These are phyloP conservation scores for Linum tenue DNA, from an alignment of 345 rosid genomes.

Conservation along the genomic window DNA sequence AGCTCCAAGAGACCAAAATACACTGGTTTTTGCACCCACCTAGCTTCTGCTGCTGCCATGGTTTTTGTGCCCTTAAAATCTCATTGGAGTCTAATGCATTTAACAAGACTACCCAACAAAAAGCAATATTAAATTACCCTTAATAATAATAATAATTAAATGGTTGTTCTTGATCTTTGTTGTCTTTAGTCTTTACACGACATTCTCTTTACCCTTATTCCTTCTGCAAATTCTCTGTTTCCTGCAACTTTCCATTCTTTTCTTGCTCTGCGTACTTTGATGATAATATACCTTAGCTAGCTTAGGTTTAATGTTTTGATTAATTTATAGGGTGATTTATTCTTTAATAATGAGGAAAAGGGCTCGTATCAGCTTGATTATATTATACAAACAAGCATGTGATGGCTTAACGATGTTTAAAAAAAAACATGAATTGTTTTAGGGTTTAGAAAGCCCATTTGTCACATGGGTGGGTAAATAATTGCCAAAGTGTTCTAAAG, in stretches of 20 bases:
- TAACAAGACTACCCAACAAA: no score
- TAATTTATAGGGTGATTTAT: conserved; percentile 13
- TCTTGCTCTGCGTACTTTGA: conserved; percentile 11
- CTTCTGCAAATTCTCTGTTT: conserved; percentile 9
- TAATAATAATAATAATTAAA: background rate
- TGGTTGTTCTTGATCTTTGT: background rate
- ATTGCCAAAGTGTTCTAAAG: no score
- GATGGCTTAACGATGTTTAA: background rate
- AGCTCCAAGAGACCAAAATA: no score
- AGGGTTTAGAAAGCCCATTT: background rate
- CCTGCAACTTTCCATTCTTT: conserved; percentile 24
- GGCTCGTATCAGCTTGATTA: no score
- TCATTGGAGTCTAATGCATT: no score
- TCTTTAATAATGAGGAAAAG: background rate
- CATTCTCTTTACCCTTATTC: background rate
- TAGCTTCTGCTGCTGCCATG: no score
- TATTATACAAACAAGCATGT: no score
- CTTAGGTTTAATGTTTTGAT: conserved; percentile 27
- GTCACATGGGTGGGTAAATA: no score
- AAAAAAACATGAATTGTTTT: background rate
- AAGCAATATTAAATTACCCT: no score
- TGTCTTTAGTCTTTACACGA: background rate
- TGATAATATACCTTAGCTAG: conserved; percentile 12
- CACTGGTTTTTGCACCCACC: no score
- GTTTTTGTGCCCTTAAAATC: no score